Base-by-base conservation (phyloP, 73 alveolate genomes). In the Tetrahymena borealis region DNA sequence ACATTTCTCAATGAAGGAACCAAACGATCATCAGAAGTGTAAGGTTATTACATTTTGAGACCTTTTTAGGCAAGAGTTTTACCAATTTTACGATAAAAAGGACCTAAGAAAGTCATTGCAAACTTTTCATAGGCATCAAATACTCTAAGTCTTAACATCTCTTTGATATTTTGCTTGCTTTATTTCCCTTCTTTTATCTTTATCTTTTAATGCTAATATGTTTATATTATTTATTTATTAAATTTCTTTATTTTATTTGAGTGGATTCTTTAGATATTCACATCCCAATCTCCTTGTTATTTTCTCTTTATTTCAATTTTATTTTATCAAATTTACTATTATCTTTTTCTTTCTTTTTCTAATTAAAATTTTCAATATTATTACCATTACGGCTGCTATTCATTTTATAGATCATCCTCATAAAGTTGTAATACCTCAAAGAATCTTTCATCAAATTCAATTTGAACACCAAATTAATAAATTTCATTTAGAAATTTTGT, bases 1-100 rank as follows among this genome's bases (percentile, higher is more conserved):
- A 93, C 92, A 37, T 78, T 20, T 40, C 78, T 93, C 95, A 93
- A 90, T 32, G 93, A 93, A 60, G 60, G 91, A 11, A 93, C 95
- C 33, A 93, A 85, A 33, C 95, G 90, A 93, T 93, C 95, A 93
- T 93, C 95, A 33, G 93, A 79, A n/a, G 95, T 78, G 16, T 85
- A 42, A 60, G 90, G 40, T 85, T 92, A 91, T 28, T 78, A 39
- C 32, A 85, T 79, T 31, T 93, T 92, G 78, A 40, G 90, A 31
- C 95, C 95, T 31, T 38, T 33, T 24, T 78, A 32, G 35, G 91
- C 78, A 28, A 93, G 39, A 35, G 79, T 31, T 40, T 85, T 39
- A 39, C 95, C 95, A 32, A 93, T 41, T 90, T 93, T 93, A 79
- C 95, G 90, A 28, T 93, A 93, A 24, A 79, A 93, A 12, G 95